Evolutionary conservation across 2,329 filamentous ascomycete genomes (phyloP), one percentile per base, ranked within the genome.

Genomic region (Claviceps sp.): DNA sequence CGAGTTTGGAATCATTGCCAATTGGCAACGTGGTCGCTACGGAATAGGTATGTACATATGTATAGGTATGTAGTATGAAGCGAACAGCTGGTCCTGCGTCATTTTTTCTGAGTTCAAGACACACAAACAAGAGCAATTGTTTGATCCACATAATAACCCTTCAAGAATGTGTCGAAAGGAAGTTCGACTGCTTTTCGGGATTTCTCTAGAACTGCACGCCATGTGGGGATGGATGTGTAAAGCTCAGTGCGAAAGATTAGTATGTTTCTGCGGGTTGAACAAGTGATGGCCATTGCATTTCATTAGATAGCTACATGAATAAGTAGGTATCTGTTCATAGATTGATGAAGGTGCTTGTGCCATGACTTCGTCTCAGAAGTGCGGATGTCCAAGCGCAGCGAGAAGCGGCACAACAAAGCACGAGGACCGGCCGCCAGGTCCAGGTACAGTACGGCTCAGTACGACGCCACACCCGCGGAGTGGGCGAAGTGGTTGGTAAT

Each of bases 21-120:
- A 52, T 9, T 34, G 30, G 40, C 51, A 52, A 52, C 42, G 51
- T 49, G 47, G 47, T 49, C 47, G 47, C 42, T 37, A 36, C 16
- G 24, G n/a, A 24, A 47, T 24, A 30, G 30, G 26, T 26, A 26
- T 26, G 26, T 26, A 26, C 2, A 8, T 30, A 30, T 9, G 26
- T 9, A 30, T 9, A 30, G 1, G 26, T 30, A 30, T 30, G 9
- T 34, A 30, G 24, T 24, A 24, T 24, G 24, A 24, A 26, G 5
- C n/a, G 30, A n/a, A 30, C 24, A 22, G 36, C n/a, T 34, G 40
- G 37, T 20, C 16, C 34, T 44, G 45, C 40, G 20, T 42, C 26
- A 20, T 48, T 37, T 36, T 20, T 20, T 30, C 36, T 30, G 9
- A 20, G 20, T 40, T 5, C 16, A 11, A 36, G 47, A 42, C 22